These are phyloP conservation scores for Raffaelea deltoideospora DNA, from an alignment of 2,329 filamentous ascomycete genomes.

Conservation along the genomic window DNA sequence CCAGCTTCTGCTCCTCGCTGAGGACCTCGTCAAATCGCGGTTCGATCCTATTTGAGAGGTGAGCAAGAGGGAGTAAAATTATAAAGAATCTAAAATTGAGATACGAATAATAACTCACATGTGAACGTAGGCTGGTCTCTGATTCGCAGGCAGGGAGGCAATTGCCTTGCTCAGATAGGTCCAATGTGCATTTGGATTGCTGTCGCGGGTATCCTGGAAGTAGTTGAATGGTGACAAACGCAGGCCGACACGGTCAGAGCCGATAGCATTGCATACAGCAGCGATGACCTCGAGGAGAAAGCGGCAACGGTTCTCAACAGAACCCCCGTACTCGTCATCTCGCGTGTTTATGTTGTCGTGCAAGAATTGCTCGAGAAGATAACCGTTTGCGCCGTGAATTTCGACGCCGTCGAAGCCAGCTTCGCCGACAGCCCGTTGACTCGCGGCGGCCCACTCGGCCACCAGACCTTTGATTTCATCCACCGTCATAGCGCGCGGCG, in stretches of 20 bases:
- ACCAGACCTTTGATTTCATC: conserved; percentile 49
- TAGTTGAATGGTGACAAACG: conserved; percentile 38
- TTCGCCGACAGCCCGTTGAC: conserved; percentile 37
- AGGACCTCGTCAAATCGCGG: conserved; percentile 9
- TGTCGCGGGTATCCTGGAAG: conserved; percentile 44
- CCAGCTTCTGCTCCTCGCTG: conserved; percentile 21
- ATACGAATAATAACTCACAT: conserved; percentile 1
- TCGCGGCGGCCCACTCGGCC: conserved; percentile 35
- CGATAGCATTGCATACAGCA: conserved; percentile 29
- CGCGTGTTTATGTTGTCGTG: conserved; percentile 7
- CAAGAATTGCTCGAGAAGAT: conserved; percentile 15
- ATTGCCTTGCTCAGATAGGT: conserved; percentile 25
- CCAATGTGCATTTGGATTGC: conserved; percentile 42
- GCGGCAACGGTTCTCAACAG: conserved; percentile 11
- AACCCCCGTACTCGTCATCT: conserved; percentile 10
- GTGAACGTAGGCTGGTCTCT: conserved; percentile 4
- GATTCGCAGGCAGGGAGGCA: neutral
- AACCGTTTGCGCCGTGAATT: conserved; percentile 41
- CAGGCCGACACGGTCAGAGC: conserved; percentile 32
- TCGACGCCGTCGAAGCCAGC: conserved; percentile 64
- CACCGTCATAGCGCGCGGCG: conserved; percentile 47
- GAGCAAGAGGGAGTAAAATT: too few relatives aligned
- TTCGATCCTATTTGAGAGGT: conserved; percentile 3
- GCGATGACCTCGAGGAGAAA: conserved; percentile 12
- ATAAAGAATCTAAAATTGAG: neutral